Evolutionary conservation across 192 early-diverging fungal genomes (phyloP).

Genomic region (Linnemannia elongata): DNA sequence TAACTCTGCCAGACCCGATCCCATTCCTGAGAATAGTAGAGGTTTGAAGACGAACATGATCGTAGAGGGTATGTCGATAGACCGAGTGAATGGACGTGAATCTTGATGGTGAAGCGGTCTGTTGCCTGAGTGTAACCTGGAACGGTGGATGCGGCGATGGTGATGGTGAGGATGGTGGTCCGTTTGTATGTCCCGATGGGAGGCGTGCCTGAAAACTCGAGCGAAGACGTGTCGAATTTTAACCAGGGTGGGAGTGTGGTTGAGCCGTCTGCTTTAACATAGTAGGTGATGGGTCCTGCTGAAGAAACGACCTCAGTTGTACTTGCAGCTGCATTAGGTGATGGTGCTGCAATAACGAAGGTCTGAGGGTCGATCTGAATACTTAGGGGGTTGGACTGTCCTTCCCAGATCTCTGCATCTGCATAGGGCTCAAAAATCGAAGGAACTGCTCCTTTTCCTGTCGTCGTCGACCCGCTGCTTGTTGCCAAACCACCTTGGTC

Average conservation of each 20-base stretch:
- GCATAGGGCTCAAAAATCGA: neutral
- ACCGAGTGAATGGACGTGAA: neutral
- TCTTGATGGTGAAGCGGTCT: conserved; percentile 17
- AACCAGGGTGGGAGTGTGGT: conserved; percentile 21
- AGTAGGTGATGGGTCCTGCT: conserved; percentile 11
- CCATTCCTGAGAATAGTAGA: neutral
- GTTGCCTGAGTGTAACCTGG: conserved; percentile 17
- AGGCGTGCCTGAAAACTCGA: conserved; percentile 16
- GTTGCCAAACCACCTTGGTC: neutral
- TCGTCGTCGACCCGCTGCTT: neutral
- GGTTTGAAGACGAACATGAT: conserved; percentile 5
- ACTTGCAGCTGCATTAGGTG: neutral
- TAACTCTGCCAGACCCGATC: neutral
- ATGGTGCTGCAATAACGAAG: neutral
- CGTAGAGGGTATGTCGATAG: conserved; percentile 9
- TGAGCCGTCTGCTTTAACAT: neutral
- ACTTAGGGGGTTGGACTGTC: neutral
- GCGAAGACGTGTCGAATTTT: neutral
- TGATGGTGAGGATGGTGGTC: conserved; percentile 12
- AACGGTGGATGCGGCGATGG: conserved; percentile 13
- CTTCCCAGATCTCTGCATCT: conserved; percentile 12
- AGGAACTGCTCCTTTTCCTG: neutral
- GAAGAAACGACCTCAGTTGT: neutral
- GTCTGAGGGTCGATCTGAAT: conserved; percentile 12
- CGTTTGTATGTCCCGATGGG: conserved; percentile 8